These are phyloP conservation scores for Stephania japonica DNA, from an alignment of 164 flowering plant genomes.

Conservation along the genomic window DNA sequence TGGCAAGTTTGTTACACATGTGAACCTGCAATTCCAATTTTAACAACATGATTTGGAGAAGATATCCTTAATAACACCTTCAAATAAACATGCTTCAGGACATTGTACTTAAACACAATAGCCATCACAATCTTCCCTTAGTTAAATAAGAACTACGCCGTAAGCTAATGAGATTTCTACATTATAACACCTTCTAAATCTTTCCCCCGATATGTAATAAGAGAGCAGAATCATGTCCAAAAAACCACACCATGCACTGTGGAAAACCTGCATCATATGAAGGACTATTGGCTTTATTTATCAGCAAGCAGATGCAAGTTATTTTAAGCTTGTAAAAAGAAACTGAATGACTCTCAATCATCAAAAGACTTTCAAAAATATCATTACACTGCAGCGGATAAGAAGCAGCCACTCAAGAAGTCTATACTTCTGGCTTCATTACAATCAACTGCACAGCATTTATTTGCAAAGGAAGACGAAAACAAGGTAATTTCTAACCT, in stretches of 20 bases:
- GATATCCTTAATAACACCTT: not conserved
- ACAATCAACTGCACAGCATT: not conserved
- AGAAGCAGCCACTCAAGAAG: not conserved
- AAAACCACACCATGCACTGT: not conserved
- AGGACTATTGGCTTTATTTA: not conserved
- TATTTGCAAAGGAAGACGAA: no score
- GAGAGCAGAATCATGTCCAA: not conserved
- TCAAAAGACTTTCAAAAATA: not conserved
- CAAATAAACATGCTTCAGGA: not conserved
- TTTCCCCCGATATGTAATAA: not conserved
- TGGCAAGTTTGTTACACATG: slow-evolving; percentile 95
- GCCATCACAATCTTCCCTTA: no score
- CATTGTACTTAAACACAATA: not conserved
- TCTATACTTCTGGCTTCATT: not conserved
- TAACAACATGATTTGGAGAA: not conserved
- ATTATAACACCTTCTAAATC: not conserved
- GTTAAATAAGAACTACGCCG: not conserved
- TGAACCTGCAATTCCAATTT: slow-evolving; percentile 61
- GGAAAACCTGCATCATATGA: not conserved
- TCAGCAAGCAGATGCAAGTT: not conserved
- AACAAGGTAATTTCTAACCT: no score
- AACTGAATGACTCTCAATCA: not conserved
- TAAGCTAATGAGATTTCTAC: not conserved
- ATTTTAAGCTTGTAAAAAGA: not conserved
- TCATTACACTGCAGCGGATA: not conserved